A percentile compares a stretch with the other conserved stretches of the same genome.
phyloP scores from a whole-genome alignment of 768 basidiomycete species.

The Amylocystis lapponica region DNA sequence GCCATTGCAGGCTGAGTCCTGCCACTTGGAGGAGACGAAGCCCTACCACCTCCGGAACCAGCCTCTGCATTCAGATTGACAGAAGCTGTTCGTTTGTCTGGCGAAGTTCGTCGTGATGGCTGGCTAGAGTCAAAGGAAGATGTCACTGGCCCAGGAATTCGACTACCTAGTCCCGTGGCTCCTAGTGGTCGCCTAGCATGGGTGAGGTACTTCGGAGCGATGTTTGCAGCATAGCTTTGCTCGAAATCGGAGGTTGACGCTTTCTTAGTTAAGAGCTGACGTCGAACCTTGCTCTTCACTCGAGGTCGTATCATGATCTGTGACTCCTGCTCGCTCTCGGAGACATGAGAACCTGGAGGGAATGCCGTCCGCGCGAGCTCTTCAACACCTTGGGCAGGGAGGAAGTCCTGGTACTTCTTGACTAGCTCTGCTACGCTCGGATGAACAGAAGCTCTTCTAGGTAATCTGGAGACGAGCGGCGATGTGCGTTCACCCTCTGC shows the following conservation, averaged over 20 bases:
- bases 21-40: conserved; percentile 37
- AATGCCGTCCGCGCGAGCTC: conserved; percentile 69
- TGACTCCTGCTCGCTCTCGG: conserved; percentile 78
- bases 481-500: not conserved
- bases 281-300: conserved; percentile 43
- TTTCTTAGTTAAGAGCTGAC: conserved; percentile 44
- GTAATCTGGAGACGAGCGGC: conserved; percentile 47
- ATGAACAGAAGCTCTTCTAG: conserved; percentile 49
- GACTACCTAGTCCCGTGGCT: conserved; percentile 27
- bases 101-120: conserved; percentile 63
- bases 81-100: conserved; percentile 52
- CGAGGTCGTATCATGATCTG: conserved; percentile 27
- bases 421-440: conserved; percentile 83
- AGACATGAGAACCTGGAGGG: conserved; percentile 51
- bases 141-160: conserved; percentile 49
- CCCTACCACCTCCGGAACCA: conserved; percentile 10
- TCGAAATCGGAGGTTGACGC: conserved; percentile 82
- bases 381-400: conserved; percentile 67
- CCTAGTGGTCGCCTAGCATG: conserved; percentile 42
- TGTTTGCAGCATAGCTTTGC: conserved; percentile 88
- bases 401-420: conserved; percentile 71
- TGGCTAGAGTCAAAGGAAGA: conserved; percentile 49
- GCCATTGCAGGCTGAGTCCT: conserved; percentile 25
- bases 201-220: conserved; percentile 71
- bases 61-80: conserved; percentile 19